phyloP scores from a whole-genome alignment of 2,329 filamentous ascomycete genomes.

The Aspergillus sergii region DNA sequence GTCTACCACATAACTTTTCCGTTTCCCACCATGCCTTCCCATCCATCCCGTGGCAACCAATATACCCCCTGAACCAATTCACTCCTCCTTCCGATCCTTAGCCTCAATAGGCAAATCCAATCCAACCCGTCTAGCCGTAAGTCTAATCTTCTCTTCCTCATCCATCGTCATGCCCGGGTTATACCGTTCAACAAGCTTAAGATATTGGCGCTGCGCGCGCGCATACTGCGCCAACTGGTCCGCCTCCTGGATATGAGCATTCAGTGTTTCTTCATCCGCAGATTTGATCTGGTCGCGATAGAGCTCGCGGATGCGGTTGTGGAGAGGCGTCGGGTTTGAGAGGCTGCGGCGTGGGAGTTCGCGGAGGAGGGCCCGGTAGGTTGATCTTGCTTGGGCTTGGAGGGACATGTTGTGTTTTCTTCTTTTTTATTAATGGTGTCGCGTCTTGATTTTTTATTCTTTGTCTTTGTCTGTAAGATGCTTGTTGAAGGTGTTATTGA shows the following conservation, averaged over 20 bases:
- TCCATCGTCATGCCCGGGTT: constrained; percentile 91
- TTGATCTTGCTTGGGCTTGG: constrained; percentile 60
- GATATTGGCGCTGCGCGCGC: constrained; percentile 81
- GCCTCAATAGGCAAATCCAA: constrained; percentile 80
- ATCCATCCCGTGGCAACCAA: neutral
- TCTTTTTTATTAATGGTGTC: constrained; percentile 11
- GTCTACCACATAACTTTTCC: neutral
- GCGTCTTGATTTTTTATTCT: constrained; percentile 1
- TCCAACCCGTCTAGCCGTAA: constrained; percentile 84
- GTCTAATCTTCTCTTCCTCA: constrained; percentile 76
- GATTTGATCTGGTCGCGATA: constrained; percentile 52
- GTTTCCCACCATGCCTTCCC: neutral
- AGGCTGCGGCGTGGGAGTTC: constrained; percentile 76
- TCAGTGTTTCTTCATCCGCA: constrained; percentile 17
- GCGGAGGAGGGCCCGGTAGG: constrained; percentile 87
- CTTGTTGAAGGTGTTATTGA: neutral
- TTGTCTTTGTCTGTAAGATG: neutral
- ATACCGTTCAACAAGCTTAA: constrained; percentile 81
- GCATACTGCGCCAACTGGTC: constrained; percentile 81
- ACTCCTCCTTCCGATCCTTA: constrained; percentile 16
- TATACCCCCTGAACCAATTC: constrained; percentile 3
- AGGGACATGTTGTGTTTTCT: constrained; percentile 24
- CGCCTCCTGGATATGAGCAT: constrained; percentile 54
- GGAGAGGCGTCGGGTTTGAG: constrained; percentile 67
- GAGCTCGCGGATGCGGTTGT: constrained; percentile 67